A percentile compares a stretch with the other conserved stretches of the same genome.
These are phyloP conservation scores for Crithidia brevicula DNA, from an alignment of 208 protist species.

Conservation along the genomic window DNA sequence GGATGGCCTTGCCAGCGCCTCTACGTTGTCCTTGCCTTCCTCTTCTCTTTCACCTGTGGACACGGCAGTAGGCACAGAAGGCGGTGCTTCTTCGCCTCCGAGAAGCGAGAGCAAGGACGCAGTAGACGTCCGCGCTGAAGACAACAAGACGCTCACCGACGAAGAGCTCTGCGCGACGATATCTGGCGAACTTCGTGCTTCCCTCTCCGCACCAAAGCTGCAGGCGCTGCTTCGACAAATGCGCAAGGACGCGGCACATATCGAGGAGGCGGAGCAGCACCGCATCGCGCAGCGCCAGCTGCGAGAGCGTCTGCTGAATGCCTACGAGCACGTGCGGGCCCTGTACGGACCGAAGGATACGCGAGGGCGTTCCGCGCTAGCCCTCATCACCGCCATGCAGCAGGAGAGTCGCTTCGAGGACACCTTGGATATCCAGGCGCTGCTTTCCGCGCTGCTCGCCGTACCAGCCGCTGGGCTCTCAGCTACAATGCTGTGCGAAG, in stretches of 20 bases:
- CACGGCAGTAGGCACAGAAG: too few relatives aligned
- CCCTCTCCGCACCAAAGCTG: constrained; percentile 64
- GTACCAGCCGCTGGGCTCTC: constrained; percentile 39
- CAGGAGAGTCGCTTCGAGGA: constrained; percentile 70
- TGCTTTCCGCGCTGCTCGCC: constrained; percentile 56
- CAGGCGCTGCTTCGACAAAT: constrained; percentile 66
- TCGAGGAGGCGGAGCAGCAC: constrained; percentile 45
- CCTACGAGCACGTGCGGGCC: constrained; percentile 76
- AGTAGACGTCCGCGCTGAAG: not conserved
- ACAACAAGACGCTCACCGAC: not conserved
- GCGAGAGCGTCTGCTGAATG: constrained; percentile 63
- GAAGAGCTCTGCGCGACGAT: constrained; percentile 26
- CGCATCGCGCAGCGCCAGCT: constrained; percentile 59
- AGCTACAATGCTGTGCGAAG: constrained; percentile 39
- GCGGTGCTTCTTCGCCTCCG: too few relatives aligned
- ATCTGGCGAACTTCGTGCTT: constrained; percentile 67
- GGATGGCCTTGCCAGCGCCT: constrained; percentile 4
- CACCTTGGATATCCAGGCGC: constrained; percentile 34
- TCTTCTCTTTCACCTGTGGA: too few relatives aligned
- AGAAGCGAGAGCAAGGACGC: not conserved
- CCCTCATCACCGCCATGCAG: constrained; percentile 51
- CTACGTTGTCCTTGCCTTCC: not conserved
- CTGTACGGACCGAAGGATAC: constrained; percentile 51
- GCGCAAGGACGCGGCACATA: constrained; percentile 48
- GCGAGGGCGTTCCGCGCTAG: constrained; percentile 33